Evolutionary conservation across 768 basidiomycete species (phyloP).

Genomic region (Suillus lakei): DNA sequence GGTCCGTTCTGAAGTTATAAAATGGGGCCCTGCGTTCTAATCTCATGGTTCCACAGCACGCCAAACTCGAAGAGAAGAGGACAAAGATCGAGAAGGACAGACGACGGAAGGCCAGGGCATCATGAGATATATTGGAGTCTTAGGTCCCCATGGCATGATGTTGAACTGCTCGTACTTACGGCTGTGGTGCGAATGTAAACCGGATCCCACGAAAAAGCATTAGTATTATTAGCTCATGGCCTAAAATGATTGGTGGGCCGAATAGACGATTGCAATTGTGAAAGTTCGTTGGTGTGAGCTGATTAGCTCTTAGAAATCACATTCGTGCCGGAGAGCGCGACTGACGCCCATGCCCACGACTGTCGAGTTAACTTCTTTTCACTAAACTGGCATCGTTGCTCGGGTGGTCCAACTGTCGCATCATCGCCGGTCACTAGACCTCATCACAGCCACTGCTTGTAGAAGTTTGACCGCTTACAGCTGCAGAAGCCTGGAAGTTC

Average conservation of each 20-base stretch:
- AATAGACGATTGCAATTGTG: neutral
- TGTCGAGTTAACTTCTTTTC: neutral
- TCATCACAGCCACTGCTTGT: conserved; percentile 7
- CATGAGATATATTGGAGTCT: conserved; percentile 1
- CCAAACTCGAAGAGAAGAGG: conserved; percentile 62
- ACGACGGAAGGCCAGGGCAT: conserved; percentile 42
- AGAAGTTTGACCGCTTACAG: neutral
- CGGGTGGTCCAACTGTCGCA: neutral
- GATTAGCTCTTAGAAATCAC: conserved; percentile 5
- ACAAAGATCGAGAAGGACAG: conserved; percentile 58
- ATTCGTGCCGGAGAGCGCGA: neutral
- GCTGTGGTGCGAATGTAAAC: neutral
- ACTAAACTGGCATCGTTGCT: conserved; percentile 9
- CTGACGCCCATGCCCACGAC: conserved; percentile 3
- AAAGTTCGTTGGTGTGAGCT: neutral
- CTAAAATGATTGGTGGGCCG: neutral
- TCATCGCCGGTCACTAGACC: neutral
- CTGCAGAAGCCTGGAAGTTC: neutral
- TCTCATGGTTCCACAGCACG: conserved; percentile 49
- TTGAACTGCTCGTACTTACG: neutral
- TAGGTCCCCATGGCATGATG: neutral
- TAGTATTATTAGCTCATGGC: neutral
- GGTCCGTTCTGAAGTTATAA: conserved; percentile 52
- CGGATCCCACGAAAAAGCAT: neutral
- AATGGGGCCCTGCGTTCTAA: neutral